Base-by-base conservation (phyloP, 2,329 filamentous ascomycete species). In the Trichoderma sp. region DNA sequence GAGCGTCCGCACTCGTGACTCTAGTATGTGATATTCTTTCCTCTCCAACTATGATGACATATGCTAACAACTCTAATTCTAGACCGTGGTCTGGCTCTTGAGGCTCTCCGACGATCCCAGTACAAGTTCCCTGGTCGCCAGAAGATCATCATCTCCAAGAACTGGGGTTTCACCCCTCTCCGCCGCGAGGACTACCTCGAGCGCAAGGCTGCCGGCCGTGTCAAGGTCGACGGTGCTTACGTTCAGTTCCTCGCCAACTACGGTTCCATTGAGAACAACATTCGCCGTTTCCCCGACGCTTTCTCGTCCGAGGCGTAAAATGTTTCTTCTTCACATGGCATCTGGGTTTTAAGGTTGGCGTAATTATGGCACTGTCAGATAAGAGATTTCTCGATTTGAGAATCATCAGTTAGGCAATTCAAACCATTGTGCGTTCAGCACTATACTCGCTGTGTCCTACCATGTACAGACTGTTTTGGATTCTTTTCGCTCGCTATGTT, bases 111-210 rank as follows among this genome's bases (percentile, higher is more conserved):
- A 83, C 94, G 96, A 84, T 96, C 94, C 76, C 96, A 97, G 91
- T 97, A 98, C 93, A 99, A 98, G 92, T 99, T 99, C 93, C 96
- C 96, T 77, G 96, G 96, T 85, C 95, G 96, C 87, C 96, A 99
- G 90, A 99, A 99, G 94, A 98, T 99, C 88, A 97, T 99, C 81
- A 91, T 98, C 87, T 96, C 92, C 89, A 99, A 98, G 94, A 99
- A 99, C 91, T 99, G 96, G 96, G 96, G 96, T 78, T 99, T 99
- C 92, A 99, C 96, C 73, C 94, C 94, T 82, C 93, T 99, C 79
- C 92, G 93, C 81, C 94, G 96, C 79, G 96, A 98, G 78, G 96
- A 99, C 85, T 99, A 98, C 88, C 87, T 97, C 82, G 89, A 94
- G 85, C 92, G 95, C 88, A 96, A 97, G 90, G 88, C 93, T 82